Evolutionary conservation across 2,329 filamentous ascomycete genomes (phyloP), one percentile per base, ranked within the genome.

Genomic region (Verticillium dahliae): DNA sequence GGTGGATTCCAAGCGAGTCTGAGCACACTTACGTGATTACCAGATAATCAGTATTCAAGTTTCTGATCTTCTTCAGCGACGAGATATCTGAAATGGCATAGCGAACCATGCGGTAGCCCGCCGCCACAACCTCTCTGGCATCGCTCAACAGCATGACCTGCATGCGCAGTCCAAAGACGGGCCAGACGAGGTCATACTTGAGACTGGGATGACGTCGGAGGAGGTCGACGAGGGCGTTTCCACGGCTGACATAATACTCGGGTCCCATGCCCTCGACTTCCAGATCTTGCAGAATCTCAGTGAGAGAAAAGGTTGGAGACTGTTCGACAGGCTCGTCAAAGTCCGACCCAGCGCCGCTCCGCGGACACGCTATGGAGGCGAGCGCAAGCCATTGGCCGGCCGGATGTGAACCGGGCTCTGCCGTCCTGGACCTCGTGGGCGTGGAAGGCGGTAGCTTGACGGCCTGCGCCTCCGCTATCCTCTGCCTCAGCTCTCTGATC

Each of bases 131-230:
- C 77, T 99, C 96, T 67, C 94, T 87, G 73, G 91, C 97, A 68
- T 97, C 94, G 71, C 94, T 97, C 61, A 99, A 80, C 27, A 99
- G 87, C 91, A 99, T 96, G 67, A 91, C 88, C 75, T 99, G 95
- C 80, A 98, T 93, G 54, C 95, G 86, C 57, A 96, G 77, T 1
- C 96, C 95, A 75, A 99, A 99, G 1, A 96, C 88, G 4, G 92
- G 90, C 95, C 95, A 99, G 1, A 92, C 93, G 57, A 99, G 79
- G 74, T 99, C 96, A 73, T 98, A 97, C 72, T 99, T 99, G 62
- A 99, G 82, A 1, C 91, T 94, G 1, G 92, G 91, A 74, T 98
- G 87, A 60, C 92, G 85, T 73, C 94, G 97, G 77, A 99, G 96
- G n/a, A 99, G 81, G 65, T 96, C 91, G n/a, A 98, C 95, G 9